Evolutionary conservation across 768 basidiomycete genomes (phyloP), one percentile per base, ranked within the genome.

Genomic region (Boletus edulis): DNA sequence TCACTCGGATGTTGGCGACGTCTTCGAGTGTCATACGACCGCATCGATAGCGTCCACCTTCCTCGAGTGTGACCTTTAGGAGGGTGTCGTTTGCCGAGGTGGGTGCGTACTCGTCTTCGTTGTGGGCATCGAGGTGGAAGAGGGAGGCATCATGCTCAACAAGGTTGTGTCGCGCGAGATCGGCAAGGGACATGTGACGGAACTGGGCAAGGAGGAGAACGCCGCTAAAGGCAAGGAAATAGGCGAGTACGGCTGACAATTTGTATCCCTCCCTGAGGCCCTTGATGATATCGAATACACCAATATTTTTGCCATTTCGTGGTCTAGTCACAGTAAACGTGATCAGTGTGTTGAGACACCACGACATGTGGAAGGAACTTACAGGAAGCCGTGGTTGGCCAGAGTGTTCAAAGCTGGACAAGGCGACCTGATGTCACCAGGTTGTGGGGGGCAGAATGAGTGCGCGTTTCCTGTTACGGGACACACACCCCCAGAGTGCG

Each of bases 301-400:
- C 72, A 24, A 86, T 61, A 27, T 80, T 76, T 57, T 76, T 77
- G 11, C 84, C 84, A 58, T 80, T 70, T 3, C 83, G 79, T 35
- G 76, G 69, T 47, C 84, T 85, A 50, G n/a, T n/a, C 0, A 8
- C 22, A 31, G 11, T 18, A 20, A 35, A n/a, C 15, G 15, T 22
- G n/a, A 45, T 59, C 34, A 59, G 54, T 35, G 13, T 42, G 22
- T 7, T 31, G 11, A 35, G 13, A 47, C 9, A 4, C 6, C 41
- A 51, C 22, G 9, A 47, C 18, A 13, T 14, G 12, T 2, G 17
- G 44, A 14, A 20, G 17, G 24, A 15, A 76, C 86, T 65, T 62
- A 89, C 87, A 91, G 71, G 51, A 83, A 89, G 1, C 86, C 85
- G 51, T 90, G 86, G 62, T 90, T 90, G 0, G 89, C 87, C 57